These are phyloP conservation scores for Pneumocystis sp. DNA, from an alignment of 1,139 yeast species.

Conservation along the genomic window DNA sequence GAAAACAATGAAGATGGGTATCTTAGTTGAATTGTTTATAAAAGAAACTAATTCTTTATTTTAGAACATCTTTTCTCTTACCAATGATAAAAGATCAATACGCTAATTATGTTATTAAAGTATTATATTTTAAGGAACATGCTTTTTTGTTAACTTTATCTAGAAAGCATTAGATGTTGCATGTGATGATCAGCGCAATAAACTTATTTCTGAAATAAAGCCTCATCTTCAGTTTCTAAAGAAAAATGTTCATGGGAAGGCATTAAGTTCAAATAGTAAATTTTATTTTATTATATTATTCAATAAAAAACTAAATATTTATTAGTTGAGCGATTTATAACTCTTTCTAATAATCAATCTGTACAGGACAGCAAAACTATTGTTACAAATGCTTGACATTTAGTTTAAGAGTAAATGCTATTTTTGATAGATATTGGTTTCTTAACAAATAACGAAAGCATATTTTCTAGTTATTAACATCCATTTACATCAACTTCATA, in stretches of 20 bases:
- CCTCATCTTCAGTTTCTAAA: constrained; percentile 29
- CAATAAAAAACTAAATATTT: constrained; percentile 34
- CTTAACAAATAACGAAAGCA: not conserved
- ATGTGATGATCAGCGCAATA: constrained; percentile 40
- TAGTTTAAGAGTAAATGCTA: too few species aligned
- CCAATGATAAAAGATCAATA: constrained; percentile 92
- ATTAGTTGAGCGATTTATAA: not conserved
- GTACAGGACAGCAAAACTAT: not conserved
- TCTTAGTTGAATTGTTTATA: not conserved
- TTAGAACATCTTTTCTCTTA: constrained; percentile 12
- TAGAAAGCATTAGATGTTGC: constrained; percentile 84
- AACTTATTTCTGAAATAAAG: constrained; percentile 26
- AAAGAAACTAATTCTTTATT: constrained; percentile 11
- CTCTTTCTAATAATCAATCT: not conserved
- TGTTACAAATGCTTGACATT: not conserved
- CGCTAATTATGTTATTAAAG: constrained; percentile 74
- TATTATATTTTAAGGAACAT: not conserved
- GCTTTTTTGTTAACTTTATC: not conserved
- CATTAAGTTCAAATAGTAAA: constrained; percentile 51
- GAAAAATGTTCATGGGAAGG: constrained; percentile 49
- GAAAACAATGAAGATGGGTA: constrained; percentile 14
- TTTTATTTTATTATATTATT: not conserved
- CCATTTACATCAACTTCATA: not conserved
- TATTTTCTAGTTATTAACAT: not conserved
- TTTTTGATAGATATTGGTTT: too few species aligned